These are phyloP conservation scores for Fusarium solani-melongenae DNA, from an alignment of 2,329 filamentous ascomycete species.

Conservation along the genomic window DNA sequence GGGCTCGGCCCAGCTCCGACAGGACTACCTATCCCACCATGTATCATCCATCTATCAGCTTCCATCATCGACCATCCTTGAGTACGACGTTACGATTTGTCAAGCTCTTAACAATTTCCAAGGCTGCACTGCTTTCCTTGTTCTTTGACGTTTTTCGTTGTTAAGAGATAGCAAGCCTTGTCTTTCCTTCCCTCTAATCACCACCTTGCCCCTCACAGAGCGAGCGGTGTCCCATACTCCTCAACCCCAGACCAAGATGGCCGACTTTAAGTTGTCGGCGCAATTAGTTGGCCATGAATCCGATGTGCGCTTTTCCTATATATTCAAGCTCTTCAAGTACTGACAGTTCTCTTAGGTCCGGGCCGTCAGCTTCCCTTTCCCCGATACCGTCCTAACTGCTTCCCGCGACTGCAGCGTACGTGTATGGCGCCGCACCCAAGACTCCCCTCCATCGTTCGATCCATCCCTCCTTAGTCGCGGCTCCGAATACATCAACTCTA, in stretches of 20 bases:
- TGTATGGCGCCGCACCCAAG: conserved; percentile 78
- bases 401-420: conserved; percentile 93
- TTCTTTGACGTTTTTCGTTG: conserved; percentile 18
- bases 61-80: conserved; percentile 43
- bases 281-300: conserved; percentile 90
- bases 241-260: conserved; percentile 60
- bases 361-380: conserved; percentile 80
- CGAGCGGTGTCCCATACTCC: conserved; percentile 12
- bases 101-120: conserved; percentile 17
- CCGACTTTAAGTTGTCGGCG: conserved; percentile 92
- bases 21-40: neutral
- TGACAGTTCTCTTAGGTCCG: conserved; percentile 74
- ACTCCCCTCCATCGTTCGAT: conserved; percentile 78
- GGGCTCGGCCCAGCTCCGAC: conserved; percentile 18
- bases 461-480: conserved; percentile 82
- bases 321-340: neutral
- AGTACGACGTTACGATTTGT: conserved; percentile 8
- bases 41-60: conserved; percentile 38
- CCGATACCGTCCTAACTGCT: conserved; percentile 81
- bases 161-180: conserved; percentile 21
- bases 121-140: conserved; percentile 7
- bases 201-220: conserved; percentile 8
- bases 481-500: conserved; percentile 86
- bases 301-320: conserved; percentile 73
- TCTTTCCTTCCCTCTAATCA: conserved; percentile 10